Evolutionary conservation across 164 flowering plant genomes (phyloP).

Genomic region (Taxillus chinensis): DNA sequence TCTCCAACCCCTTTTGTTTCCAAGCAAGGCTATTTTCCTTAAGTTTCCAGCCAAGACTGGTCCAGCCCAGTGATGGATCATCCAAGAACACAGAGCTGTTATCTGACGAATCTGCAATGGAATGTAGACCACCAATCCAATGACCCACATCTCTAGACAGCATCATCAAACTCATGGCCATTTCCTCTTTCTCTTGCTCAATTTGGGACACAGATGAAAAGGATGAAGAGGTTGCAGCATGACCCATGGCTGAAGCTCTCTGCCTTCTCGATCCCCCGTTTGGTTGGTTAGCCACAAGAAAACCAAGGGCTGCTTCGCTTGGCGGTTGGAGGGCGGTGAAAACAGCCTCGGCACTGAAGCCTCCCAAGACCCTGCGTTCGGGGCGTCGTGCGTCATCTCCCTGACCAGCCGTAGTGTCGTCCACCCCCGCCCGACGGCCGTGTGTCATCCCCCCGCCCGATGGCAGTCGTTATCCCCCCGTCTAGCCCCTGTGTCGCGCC

Average conservation of each 20-base stretch:
- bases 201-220: constrained; percentile 30
- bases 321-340: no score
- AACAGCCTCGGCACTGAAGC: no score
- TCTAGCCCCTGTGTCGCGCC: no score
- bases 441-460: no score
- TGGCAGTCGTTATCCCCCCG: no score
- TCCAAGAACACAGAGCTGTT: constrained; percentile 19
- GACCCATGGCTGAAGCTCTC: constrained; percentile 7
- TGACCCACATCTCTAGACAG: constrained; percentile 35
- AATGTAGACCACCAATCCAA: constrained; percentile 18
- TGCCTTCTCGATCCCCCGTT: constrained; percentile 27
- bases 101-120: constrained; percentile 25
- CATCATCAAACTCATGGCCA: constrained; percentile 57
- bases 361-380: no score
- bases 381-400: no score
- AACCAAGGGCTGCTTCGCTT: no score
- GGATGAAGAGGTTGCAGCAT: constrained; percentile 20
- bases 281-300: constrained; percentile 11
- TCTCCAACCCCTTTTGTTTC: background rate
- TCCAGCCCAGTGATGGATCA: background rate
- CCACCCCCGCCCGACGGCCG: no score
- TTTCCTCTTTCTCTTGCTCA: constrained; percentile 50
- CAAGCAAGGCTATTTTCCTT: background rate
- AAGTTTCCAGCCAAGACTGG: background rate
- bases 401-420: no score